Conservation (phyloP, 441 rosid species). For the Arabidopsis lyrata region DNA sequence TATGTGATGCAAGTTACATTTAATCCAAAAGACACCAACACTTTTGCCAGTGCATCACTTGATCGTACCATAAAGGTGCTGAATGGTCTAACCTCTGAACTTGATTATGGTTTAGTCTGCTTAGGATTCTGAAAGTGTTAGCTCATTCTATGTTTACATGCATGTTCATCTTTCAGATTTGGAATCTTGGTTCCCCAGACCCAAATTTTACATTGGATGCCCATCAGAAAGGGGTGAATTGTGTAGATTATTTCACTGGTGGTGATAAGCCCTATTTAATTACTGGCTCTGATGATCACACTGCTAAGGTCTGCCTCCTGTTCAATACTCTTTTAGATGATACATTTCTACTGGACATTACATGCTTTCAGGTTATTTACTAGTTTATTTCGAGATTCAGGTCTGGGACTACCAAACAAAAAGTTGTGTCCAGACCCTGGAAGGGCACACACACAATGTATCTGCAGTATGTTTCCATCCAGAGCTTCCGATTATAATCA, state of each 20-base stretch:
- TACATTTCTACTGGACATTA: constrained; percentile 16
- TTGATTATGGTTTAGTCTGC: constrained; percentile 23
- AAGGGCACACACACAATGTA: constrained; percentile 81
- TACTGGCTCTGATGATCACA: constrained; percentile 95
- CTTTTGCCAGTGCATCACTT: constrained; percentile 93
- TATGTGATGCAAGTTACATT: constrained; percentile 91
- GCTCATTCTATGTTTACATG: constrained; percentile 26
- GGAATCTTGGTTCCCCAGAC: constrained; percentile 97
- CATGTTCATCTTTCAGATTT: constrained; percentile 60
- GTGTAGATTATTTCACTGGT: constrained; percentile 91
- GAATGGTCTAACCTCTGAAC: not conserved
- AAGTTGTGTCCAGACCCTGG: constrained; percentile 73
- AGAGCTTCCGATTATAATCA: constrained; percentile 74
- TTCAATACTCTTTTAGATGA: constrained; percentile 10
- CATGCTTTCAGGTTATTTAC: constrained; percentile 34
- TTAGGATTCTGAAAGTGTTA: constrained; percentile 23
- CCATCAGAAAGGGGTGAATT: constrained; percentile 95
- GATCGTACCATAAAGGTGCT: constrained; percentile 85
- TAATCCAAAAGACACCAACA: constrained; percentile 74
- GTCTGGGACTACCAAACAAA: constrained; percentile 80
- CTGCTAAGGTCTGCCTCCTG: constrained; percentile 81
- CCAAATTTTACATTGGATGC: constrained; percentile 95
- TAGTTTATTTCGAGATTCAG: constrained; percentile 46
- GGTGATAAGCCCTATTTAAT: constrained; percentile 93
- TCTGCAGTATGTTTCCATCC: constrained; percentile 80